Conservation (phyloP, 345 rosid genomes). For the Bruguiera sexangula region DNA sequence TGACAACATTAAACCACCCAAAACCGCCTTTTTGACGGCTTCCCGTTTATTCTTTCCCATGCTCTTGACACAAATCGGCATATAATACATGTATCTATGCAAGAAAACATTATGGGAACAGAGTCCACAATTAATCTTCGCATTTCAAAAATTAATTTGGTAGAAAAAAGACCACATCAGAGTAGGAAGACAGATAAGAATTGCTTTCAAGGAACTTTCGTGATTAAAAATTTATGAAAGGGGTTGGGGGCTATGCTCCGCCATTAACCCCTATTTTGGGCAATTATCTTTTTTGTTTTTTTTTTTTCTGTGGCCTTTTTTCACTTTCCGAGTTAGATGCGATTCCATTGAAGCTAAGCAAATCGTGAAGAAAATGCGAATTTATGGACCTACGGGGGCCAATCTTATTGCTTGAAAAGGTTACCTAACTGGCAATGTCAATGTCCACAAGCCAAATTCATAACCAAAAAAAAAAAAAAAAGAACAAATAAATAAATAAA, state of each 20-base stretch:
- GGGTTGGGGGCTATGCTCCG: neutral
- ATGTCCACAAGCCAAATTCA: neutral
- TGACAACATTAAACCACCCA: no score
- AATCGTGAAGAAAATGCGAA: constrained; percentile 14
- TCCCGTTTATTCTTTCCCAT: no score
- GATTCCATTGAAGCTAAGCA: constrained; percentile 22
- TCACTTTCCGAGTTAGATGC: constrained; percentile 15
- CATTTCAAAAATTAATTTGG: no score
- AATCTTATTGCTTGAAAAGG: neutral
- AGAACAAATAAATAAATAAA: no score
- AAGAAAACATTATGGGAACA: no score
- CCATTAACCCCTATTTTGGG: no score
- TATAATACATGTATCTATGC: no score
- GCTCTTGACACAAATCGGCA: no score
- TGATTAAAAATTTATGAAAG: constrained; percentile 6
- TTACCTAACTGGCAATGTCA: neutral
- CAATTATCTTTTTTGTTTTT: neutral
- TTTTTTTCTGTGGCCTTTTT: neutral
- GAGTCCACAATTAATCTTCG: no score
- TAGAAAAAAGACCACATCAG: no score
- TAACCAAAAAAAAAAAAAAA: neutral
- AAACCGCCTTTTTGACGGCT: no score
- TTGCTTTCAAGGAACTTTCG: constrained; percentile 24
- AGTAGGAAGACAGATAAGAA: constrained; percentile 9
- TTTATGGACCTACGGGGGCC: neutral